Conservation (phyloP, 192 early-diverging fungal species). For the Polychytrium aggregatum region DNA sequence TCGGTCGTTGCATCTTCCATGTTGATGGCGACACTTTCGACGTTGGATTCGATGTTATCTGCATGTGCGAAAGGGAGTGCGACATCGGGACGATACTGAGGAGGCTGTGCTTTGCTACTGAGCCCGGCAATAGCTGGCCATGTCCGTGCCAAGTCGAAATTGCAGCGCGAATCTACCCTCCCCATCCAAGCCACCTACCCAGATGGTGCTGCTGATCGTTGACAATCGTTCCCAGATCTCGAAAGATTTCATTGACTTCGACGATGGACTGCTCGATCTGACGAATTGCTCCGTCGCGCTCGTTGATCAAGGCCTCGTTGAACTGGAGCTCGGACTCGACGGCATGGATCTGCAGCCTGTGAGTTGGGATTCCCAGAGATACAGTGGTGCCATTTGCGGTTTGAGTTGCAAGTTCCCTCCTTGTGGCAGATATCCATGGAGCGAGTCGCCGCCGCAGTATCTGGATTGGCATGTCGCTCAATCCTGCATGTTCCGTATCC, state of each 20-base stretch:
- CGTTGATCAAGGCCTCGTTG: conserved; percentile 86
- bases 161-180: neutral
- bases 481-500: conserved; percentile 3
- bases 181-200: conserved; percentile 33
- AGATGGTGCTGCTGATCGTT: conserved; percentile 90
- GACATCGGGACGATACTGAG: neutral
- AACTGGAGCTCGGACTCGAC: conserved; percentile 88
- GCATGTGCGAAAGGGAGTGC: neutral
- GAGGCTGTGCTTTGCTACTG: neutral
- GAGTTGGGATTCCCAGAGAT: neutral
- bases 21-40: conserved; percentile 68
- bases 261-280: conserved; percentile 88
- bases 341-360: conserved; percentile 37
- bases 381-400: neutral
- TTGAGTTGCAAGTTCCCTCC: no score
- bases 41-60: conserved; percentile 95
- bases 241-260: conserved; percentile 94
- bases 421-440: no score
- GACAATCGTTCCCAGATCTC: conserved; percentile 92
- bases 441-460: no score
- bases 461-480: no score
- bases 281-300: conserved; percentile 85
- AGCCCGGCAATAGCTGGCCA: neutral
- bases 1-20: conserved; percentile 71
- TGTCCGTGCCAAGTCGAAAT: neutral